phyloP scores from a whole-genome alignment of 768 basidiomycete species.

The Termitomyces sp. region DNA sequence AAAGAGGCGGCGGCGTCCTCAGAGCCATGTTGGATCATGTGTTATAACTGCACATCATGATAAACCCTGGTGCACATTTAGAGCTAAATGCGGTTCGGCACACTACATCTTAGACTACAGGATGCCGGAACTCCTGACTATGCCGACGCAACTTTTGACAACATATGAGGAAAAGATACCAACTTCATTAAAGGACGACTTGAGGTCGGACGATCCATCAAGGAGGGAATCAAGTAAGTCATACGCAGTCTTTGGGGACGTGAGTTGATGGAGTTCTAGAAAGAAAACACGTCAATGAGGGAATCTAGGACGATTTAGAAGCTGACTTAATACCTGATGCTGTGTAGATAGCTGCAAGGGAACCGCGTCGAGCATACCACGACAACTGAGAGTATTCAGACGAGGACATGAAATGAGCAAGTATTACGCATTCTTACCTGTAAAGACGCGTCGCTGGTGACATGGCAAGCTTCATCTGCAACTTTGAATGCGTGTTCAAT shows the following conservation, averaged over 20 bases:
- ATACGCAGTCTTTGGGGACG: slow-evolving; percentile 62
- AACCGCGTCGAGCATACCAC: slow-evolving; percentile 69
- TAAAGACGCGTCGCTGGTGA: slow-evolving; percentile 44
- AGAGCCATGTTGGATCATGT: not conserved
- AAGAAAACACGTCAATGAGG: not conserved
- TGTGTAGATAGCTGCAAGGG: slow-evolving; percentile 61
- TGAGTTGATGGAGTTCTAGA: slow-evolving; percentile 75
- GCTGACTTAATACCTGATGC: slow-evolving; percentile 46
- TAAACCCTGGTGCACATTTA: not conserved
- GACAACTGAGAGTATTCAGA: slow-evolving; percentile 37
- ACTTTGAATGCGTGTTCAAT: slow-evolving; percentile 54
- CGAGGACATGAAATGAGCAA: not conserved
- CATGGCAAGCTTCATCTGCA: slow-evolving; percentile 66
- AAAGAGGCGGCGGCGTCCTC: not conserved
- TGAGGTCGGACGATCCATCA: slow-evolving; percentile 36
- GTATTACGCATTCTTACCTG: slow-evolving; percentile 37
- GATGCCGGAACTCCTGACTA: slow-evolving; percentile 62
- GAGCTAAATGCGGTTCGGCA: not conserved
- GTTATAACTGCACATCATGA: not conserved
- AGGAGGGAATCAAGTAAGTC: slow-evolving; percentile 65
- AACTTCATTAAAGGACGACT: slow-evolving; percentile 45
- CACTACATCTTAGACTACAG: slow-evolving; percentile 20
- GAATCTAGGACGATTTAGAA: not conserved
- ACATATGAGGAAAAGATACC: slow-evolving; percentile 55
- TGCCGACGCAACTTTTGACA: slow-evolving; percentile 64